These are phyloP conservation scores for Phytophthora fragariaefolia DNA, from an alignment of 352 stramenopile species.

Conservation along the genomic window DNA sequence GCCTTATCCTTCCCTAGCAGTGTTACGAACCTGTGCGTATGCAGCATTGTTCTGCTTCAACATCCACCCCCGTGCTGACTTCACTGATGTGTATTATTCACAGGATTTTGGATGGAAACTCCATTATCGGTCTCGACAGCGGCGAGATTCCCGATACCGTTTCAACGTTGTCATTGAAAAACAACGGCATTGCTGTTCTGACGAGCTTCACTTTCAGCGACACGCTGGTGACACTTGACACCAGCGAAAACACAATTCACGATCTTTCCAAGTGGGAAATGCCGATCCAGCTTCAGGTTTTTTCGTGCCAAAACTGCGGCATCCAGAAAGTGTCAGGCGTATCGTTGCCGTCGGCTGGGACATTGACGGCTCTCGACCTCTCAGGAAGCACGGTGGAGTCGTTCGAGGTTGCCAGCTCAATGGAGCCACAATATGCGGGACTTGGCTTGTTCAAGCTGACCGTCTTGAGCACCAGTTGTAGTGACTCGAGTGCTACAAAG, in stretches of 20 bases:
- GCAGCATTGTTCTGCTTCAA: not conserved
- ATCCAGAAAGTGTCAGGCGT: conserved; percentile 38
- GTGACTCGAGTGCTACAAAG: conserved; percentile 30
- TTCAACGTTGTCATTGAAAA: conserved; percentile 34
- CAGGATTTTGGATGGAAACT: conserved; percentile 39
- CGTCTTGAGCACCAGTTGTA: conserved; percentile 34
- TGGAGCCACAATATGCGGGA: conserved; percentile 14
- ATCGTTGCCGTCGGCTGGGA: conserved; percentile 31
- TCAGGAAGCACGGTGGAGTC: conserved; percentile 33
- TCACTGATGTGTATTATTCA: conserved; percentile 8
- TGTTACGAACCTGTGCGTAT: conserved; percentile 33
- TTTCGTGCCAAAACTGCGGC: conserved; percentile 38
- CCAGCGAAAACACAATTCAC: conserved; percentile 38
- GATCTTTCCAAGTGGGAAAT: conserved; percentile 44
- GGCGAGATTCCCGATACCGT: conserved; percentile 34
- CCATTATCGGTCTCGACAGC: conserved; percentile 17
- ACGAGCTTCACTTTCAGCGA: conserved; percentile 36
- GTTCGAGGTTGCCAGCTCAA: conserved; percentile 38
- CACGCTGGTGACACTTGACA: conserved; percentile 30
- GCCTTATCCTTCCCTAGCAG: conserved; percentile 33
- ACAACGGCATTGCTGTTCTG: conserved; percentile 34
- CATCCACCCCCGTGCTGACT: conserved; percentile 1
- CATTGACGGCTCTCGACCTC: conserved; percentile 37
- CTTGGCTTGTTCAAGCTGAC: conserved; percentile 27
- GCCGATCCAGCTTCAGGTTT: conserved; percentile 38